Percentiles rank a stretch among this genome's conserved stretches.
Conservation (phyloP, 2,329 filamentous ascomycete genomes). For the Xylaria sp. region DNA sequence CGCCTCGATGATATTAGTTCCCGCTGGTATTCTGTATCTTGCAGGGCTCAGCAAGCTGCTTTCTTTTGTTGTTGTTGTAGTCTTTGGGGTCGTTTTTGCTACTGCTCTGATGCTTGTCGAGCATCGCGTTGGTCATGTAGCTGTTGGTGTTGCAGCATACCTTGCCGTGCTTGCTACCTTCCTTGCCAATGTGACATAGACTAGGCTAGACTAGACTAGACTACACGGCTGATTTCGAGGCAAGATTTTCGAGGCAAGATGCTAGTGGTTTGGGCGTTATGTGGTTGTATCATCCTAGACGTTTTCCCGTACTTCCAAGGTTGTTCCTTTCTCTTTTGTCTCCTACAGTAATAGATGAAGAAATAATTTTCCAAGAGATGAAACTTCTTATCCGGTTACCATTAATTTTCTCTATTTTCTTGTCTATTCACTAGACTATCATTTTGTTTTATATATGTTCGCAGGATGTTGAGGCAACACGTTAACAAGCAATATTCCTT, state of each 20-base stretch:
- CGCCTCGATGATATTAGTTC: constrained; percentile 19
- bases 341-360: no score
- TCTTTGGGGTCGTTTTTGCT: constrained; percentile 22
- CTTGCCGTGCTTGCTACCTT: constrained; percentile 26
- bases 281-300: not conserved
- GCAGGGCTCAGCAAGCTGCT: constrained; percentile 1
- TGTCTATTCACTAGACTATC: no score
- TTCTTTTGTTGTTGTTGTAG: constrained; percentile 20
- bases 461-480: no score
- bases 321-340: not conserved
- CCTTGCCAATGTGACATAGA: constrained; percentile 8
- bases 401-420: no score
- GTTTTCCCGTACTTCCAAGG: no score
- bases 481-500: no score
- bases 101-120: constrained; percentile 20
- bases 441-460: no score
- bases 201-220: not conserved
- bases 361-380: no score
- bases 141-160: constrained; percentile 29
- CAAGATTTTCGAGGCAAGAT: not conserved
- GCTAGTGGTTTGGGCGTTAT: not conserved
- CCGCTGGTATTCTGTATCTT: constrained; percentile 27
- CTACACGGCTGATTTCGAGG: not conserved
- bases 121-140: constrained; percentile 13
- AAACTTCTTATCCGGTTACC: no score